phyloP scores from a whole-genome alignment of 2,329 filamentous ascomycete genomes.

The Thyridium curvatum region DNA sequence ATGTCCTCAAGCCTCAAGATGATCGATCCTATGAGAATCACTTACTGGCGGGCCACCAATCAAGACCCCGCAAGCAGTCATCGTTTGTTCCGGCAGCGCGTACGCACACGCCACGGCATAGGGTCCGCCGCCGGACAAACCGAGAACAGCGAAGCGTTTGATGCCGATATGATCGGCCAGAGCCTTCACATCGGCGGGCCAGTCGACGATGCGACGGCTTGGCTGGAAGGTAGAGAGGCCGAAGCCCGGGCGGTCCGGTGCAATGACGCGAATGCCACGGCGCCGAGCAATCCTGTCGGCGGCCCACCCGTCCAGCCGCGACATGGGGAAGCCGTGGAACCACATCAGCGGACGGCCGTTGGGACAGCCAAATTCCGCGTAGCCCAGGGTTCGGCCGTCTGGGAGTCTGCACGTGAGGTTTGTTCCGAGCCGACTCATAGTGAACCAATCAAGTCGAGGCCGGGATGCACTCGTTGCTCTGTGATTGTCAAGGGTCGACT shows the following conservation, averaged over 20 bases:
- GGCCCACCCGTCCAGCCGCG: conserved; percentile 26
- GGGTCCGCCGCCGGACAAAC: conserved; percentile 26
- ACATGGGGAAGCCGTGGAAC: conserved; percentile 36
- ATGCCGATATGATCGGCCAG: conserved; percentile 19
- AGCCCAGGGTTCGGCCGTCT: conserved; percentile 32
- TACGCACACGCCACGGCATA: conserved; percentile 27
- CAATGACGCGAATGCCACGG: conserved; percentile 24
- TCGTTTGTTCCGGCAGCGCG: conserved; percentile 16
- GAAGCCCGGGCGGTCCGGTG: conserved; percentile 34
- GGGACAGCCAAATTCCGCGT: conserved; percentile 27
- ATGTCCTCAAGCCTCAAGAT: too few relatives aligned
- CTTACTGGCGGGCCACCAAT: neutral
- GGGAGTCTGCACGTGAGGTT: conserved; percentile 16
- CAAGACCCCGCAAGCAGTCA: conserved; percentile 29
- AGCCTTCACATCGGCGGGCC: conserved; percentile 22
- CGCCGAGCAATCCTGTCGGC: conserved; percentile 17
- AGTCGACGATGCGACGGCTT: conserved; percentile 22
- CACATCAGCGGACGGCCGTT: conserved; percentile 26
- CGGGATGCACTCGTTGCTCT: too few relatives aligned
- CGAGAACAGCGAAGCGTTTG: conserved; percentile 23
- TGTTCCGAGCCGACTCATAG: too few relatives aligned
- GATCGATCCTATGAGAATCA: too few relatives aligned
- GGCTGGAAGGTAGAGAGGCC: conserved; percentile 30
- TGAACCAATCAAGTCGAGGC: too few relatives aligned
- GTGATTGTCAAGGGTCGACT: too few relatives aligned